Conservation (phyloP, 176 grass and related monocot genomes). For the Elymus sibiricus region DNA sequence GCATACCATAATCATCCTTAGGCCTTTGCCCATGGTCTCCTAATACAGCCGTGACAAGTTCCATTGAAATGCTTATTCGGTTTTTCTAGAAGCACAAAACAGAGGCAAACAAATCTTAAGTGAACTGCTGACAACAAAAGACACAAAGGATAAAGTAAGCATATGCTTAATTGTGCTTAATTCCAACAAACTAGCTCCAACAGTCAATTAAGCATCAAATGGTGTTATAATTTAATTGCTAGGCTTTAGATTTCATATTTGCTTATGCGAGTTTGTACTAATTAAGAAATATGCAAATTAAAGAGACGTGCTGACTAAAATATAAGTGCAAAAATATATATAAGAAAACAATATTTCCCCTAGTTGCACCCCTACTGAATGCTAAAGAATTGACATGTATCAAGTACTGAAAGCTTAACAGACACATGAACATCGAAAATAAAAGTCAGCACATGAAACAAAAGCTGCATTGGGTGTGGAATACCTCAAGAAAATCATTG, state of each 20-base stretch:
- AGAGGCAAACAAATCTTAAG: not conserved
- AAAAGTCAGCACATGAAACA: not conserved
- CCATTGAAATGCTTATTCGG: slow-evolving; percentile 88
- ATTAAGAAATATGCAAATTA: not conserved
- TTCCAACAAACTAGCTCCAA: not conserved
- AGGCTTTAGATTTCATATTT: not conserved
- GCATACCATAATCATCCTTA: slow-evolving; percentile 93
- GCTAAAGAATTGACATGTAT: not conserved
- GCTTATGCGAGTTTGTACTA: not conserved
- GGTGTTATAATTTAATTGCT: not conserved
- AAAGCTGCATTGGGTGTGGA: slow-evolving; percentile 1
- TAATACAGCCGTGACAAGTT: slow-evolving; percentile 93
- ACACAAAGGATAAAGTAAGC: slow-evolving; percentile 8
- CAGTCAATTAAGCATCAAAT: not conserved
- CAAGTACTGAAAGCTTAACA: not conserved
- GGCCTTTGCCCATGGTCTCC: slow-evolving; percentile 98
- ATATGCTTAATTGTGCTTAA: not conserved
- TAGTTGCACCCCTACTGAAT: not conserved
- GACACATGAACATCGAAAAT: not conserved
- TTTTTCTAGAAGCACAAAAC: slow-evolving; percentile 61
- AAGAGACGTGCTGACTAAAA: not conserved
- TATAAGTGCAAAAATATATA: not conserved
- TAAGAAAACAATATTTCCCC: not conserved
- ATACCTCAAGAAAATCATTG: slow-evolving; percentile 85
- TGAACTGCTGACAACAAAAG: slow-evolving; percentile 10